Base-by-base conservation (phyloP, 2,329 filamentous ascomycete genomes). In the Hymenoscyphus occultus region DNA sequence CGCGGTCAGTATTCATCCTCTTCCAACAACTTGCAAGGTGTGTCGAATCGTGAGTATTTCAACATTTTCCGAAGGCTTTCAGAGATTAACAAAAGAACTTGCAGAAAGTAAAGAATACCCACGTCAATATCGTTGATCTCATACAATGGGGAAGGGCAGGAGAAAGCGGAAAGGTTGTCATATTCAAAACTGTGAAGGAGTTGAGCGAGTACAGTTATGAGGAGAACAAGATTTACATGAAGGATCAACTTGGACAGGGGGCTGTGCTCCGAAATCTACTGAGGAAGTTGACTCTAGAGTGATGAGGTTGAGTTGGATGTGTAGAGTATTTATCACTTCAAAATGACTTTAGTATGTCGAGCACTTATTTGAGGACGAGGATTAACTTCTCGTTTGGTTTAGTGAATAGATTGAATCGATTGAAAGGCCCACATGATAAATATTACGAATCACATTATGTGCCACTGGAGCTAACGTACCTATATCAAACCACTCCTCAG, bases 91-190 rank as follows among this genome's bases (percentile, higher is more conserved):
- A 28, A 2, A 13, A 4, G 2, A 28, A 19, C 10, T 28, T 54
- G 48, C n/a, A 54, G 63, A 54, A 39, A 3, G 54, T 61, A 42
- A 32, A 32, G n/a, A 58, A 42, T n/a, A 61, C 16, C 56, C 63
- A 65, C 32, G 63, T 65, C 5, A 65, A 65, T 54, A 65, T 65
- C 28, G 54, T 65, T 32, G 59, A 65, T 48, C 63, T 65, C 19
- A 61, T 65, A 57, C 48, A 65, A 54, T 65, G 63, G 63, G 59
- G 39, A 12, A 65, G 63, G 31, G 35, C 59, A 48, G 35, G 59
- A 22, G 59, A 65, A 39, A 39, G 22, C 14, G 51, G 48, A 61
- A 5, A 51, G 22, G 48, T 54, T 13, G 22, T 12, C 5, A 54
- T 54, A 12, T 54, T 54, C 13, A 31, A 10, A 5, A 54, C 48